Evolutionary conservation across 139 green algal species (phyloP), one percentile per base, ranked within the genome.

Genomic region (Astrephomene gubernaculifera): DNA sequence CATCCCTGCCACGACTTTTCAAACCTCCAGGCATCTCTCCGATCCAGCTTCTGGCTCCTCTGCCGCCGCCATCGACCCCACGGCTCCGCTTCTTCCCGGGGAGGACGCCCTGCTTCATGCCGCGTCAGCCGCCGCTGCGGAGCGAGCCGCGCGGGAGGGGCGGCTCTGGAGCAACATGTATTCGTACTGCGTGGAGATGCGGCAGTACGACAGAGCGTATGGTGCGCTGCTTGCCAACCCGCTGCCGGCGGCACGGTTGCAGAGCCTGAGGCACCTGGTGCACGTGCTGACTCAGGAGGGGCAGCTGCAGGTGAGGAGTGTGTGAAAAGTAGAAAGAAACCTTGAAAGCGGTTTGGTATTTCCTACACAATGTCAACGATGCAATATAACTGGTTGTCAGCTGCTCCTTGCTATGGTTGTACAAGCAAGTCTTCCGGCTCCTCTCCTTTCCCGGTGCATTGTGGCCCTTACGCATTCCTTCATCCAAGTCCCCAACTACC

Each of bases 111-210:
- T 82, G 54, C 25, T 53, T 25, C 25, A 2, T 9, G 79, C 79
- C 38, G 69, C 81, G 8, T 14, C 53, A 1, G 81, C 53, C 6
- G 39, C 33, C 6, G 81, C 39, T 2, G 21, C 39, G 27, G 60
- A 39, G 21, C 35, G 73, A 3, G 33, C 63, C 2, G 35, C 49
- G 25, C 72, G 86, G 7, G 80, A 91, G 69, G 89, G 73, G 44
- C 75, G 79, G 49, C 79, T 94, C 39, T 94, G 91, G 91, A 81
- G 69, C 68, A 88, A 88, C 69, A 64, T 92, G 1, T 92, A 92
- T 60, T 82, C 76, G 24, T 91, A 90, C 70, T 75, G 71, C 44
- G 81, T 57, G 24, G 86, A 90, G 43, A 74, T 91, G 25, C 74
- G 70, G 22, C 54, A 63, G 12, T 88, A 85, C 54, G 71, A 90